phyloP scores from a whole-genome alignment of 1,139 yeast species.

The Wickerhamiella infanticola region DNA sequence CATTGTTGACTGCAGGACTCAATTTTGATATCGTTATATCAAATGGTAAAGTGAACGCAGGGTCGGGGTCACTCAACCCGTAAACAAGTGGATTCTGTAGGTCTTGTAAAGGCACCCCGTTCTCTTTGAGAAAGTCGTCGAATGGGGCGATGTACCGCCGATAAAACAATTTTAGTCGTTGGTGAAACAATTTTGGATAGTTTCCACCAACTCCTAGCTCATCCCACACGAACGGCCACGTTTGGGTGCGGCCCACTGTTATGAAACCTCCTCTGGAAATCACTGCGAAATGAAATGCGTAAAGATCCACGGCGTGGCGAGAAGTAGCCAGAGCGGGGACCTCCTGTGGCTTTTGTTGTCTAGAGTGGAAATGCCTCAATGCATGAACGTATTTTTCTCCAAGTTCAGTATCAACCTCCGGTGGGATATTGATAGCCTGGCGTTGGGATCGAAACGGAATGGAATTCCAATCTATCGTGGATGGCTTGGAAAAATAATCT shows the following conservation, averaged over 20 bases:
- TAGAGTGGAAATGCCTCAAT: too few species aligned
- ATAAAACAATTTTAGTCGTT: slow-evolving; percentile 44
- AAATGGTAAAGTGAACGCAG: too few species aligned
- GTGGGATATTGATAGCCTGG: not conserved
- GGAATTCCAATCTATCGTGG: not conserved
- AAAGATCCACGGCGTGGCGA: not conserved
- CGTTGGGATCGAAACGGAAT: not conserved
- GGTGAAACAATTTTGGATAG: slow-evolving; percentile 56
- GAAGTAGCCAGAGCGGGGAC: not conserved
- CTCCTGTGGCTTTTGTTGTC: not conserved
- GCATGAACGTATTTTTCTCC: too few species aligned
- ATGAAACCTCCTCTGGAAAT: slow-evolving; percentile 25
- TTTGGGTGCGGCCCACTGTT: slow-evolving; percentile 26
- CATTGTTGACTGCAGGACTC: too few species aligned
- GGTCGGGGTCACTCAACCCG: too few species aligned
- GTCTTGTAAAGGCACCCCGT: not conserved
- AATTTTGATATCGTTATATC: too few species aligned
- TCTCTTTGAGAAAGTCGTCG: slow-evolving; percentile 17
- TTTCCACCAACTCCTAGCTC: slow-evolving; percentile 60
- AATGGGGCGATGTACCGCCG: slow-evolving; percentile 22
- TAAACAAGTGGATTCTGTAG: too few species aligned
- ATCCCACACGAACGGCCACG: slow-evolving; percentile 37
- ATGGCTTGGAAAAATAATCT: not conserved
- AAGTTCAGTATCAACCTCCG: too few species aligned
- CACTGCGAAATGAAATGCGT: slow-evolving; percentile 20